Conservation (phyloP, 2,329 filamentous ascomycete genomes). For the Diaporthe nobilis region DNA sequence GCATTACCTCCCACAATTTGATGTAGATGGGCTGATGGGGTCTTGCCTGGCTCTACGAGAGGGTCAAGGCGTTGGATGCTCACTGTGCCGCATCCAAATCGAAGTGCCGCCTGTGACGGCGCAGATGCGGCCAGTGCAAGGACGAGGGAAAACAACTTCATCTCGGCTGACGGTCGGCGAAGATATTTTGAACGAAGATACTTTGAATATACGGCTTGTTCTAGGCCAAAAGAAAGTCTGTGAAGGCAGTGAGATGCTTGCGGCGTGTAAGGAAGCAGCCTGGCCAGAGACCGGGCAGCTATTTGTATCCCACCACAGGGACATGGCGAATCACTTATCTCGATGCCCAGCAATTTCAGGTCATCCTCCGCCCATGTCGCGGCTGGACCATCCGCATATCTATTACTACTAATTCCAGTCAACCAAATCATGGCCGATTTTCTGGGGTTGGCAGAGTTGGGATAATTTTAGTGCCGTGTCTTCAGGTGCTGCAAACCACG, state of each 20-base stretch:
- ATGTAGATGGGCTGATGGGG: conserved; percentile 45
- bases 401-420: background rate
- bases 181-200: background rate
- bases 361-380: background rate
- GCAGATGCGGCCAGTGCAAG: conserved; percentile 40
- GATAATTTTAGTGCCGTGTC: conserved; percentile 2
- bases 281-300: background rate
- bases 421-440: background rate
- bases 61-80: conserved; percentile 49
- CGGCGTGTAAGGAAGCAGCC: too few relatives aligned
- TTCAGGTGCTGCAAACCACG: background rate
- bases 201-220: background rate
- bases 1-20: conserved; percentile 46
- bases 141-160: conserved; percentile 4
- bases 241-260: background rate
- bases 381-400: background rate
- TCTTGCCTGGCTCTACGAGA: conserved; percentile 44
- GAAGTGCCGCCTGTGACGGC: conserved; percentile 46
- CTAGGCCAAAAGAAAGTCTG: background rate
- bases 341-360: background rate
- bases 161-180: background rate
- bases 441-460: background rate
- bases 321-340: background rate
- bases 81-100: conserved; percentile 50
- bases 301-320: background rate